Base-by-base conservation (phyloP, 2,329 filamentous ascomycete species). In the Fusarium falciforme region DNA sequence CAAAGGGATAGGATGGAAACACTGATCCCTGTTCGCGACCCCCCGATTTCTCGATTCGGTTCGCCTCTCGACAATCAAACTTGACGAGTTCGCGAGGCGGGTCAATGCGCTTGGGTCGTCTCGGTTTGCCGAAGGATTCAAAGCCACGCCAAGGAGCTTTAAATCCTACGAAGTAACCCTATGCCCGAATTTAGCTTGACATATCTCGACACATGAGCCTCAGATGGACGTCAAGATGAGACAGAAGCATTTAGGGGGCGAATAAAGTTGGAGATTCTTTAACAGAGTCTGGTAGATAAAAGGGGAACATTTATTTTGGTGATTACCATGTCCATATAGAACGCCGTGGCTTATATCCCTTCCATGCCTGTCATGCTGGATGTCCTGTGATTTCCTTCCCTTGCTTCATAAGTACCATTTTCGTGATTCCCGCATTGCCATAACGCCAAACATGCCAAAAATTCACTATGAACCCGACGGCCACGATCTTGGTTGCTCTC, bases 401-500 rank as follows among this genome's bases (percentile, higher is more conserved):
- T 16, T 17, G 20, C 61, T 64, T 62, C 55, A 36, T 59, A 33
- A 72, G 9, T 35, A 44, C 10, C 27, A 12, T 31, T 52, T 61
- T 61, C 55, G 29, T 64, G 12, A 66, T 44, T 59, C 42, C 54
- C 31, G 16, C 12, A 22, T 58, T 16, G 12, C 20, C 60, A 58
- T 12, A 75, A 75, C 73, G 72, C 73, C 73, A 55, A 31, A 64
- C 62, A 27, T 47, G 44, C n/a, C 25, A 42, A 47, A 47, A 54
- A 67, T 66, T 25, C 14, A 68, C 57, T 55, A 65, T 63, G 27
- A 66, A 11, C 27, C 36, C 31, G 47, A 35, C 33, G 73, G 73
- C 73, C 73, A 75, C n/a, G 70, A 75, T 22, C 61, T 75, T 5
- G 73, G 72, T 6, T 77, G 72, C 20, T 75, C 69, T 38, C 66